phyloP scores from a whole-genome alignment of 2,329 filamentous ascomycete genomes.

The Teratosphaeria zuluensis region DNA sequence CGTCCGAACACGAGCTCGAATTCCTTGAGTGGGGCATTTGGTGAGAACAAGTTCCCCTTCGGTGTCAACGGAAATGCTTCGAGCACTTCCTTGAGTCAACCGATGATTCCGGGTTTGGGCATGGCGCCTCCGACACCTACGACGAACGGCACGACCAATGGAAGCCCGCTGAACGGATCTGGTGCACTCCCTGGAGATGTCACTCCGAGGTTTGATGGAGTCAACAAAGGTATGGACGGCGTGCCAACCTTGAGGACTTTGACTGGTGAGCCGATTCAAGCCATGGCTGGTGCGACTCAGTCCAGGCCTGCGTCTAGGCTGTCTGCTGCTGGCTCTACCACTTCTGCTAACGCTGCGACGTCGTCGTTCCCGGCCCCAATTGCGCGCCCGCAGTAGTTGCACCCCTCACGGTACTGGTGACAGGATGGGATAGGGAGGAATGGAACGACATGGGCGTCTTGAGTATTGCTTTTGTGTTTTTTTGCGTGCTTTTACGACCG shows the following conservation, averaged over 20 bases:
- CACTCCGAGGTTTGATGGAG: constrained; percentile 25
- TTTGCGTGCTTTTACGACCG: not conserved
- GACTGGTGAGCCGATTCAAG: not conserved
- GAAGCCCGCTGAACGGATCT: not conserved
- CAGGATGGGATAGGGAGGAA: not conserved
- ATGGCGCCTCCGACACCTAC: constrained; percentile 13
- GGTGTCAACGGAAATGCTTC: constrained; percentile 35
- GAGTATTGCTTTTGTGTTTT: not conserved
- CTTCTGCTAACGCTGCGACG: not conserved
- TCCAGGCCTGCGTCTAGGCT: not conserved
- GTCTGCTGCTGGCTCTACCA: not conserved
- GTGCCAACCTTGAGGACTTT: not conserved
- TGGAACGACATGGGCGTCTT: not conserved
- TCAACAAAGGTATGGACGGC: not conserved
- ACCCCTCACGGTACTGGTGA: not conserved
- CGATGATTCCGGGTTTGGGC: constrained; percentile 29
- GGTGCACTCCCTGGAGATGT: constrained; percentile 20
- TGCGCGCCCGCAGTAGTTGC: constrained; percentile 28
- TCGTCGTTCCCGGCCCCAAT: constrained; percentile 28
- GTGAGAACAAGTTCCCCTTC: constrained; percentile 55
- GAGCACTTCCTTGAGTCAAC: constrained; percentile 28
- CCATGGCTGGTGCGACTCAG: not conserved
- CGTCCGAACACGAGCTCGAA: constrained; percentile 57
- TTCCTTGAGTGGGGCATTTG: constrained; percentile 49
- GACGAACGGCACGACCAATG: not conserved